These are phyloP conservation scores for Wickerhamiella galacta DNA, from an alignment of 805 yeast species.

Conservation along the genomic window DNA sequence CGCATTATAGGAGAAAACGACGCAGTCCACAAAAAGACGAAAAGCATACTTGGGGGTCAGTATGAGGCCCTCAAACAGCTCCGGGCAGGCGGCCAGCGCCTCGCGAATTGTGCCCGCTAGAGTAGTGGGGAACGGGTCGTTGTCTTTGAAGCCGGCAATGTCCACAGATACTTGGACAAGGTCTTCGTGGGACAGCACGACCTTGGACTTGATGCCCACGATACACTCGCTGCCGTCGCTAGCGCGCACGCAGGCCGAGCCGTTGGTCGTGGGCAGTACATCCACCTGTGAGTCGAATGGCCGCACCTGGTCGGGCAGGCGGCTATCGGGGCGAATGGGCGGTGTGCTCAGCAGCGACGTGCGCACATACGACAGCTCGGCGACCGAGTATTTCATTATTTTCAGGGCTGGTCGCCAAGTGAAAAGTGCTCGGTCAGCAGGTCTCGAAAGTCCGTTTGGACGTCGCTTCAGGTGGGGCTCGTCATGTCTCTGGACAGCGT, in stretches of 20 bases:
- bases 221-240: constrained; percentile 89
- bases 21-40: constrained; percentile 62
- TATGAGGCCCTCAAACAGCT: constrained; percentile 33
- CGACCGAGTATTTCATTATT: constrained; percentile 21
- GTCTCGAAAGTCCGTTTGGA: background rate
- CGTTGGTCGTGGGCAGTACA: constrained; percentile 76
- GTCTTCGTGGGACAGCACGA: constrained; percentile 31
- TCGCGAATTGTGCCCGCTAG: constrained; percentile 46
- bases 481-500: constrained; percentile 8
- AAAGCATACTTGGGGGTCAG: constrained; percentile 62
- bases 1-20: constrained; percentile 59
- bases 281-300: constrained; percentile 72
- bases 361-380: constrained; percentile 40
- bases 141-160: constrained; percentile 51
- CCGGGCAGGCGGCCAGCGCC: constrained; percentile 26
- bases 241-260: constrained; percentile 73
- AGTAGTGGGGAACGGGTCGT: constrained; percentile 48
- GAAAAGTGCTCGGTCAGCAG: background rate
- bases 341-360: constrained; percentile 49
- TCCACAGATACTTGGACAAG: constrained; percentile 65
- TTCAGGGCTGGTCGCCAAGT: too few species aligned
- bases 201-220: constrained; percentile 78
- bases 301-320: constrained; percentile 56
- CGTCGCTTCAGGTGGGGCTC: too few species aligned
- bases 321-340: constrained; percentile 72